Conservation (phyloP, 169 alveolate genomes). For the Eimeria acervulina region DNA sequence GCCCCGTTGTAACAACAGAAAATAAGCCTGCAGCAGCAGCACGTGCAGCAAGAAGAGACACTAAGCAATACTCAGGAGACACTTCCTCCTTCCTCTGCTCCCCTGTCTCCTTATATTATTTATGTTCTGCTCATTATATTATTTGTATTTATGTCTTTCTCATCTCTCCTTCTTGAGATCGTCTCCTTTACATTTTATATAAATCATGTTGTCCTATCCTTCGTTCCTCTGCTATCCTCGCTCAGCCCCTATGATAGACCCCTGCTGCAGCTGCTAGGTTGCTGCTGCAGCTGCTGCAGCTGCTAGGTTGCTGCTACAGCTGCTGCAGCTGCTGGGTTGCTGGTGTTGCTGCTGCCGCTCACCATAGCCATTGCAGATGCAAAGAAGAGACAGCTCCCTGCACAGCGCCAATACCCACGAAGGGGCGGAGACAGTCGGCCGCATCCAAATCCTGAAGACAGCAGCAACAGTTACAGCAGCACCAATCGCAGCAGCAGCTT, state of each 20-base stretch:
- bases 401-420: slow-evolving; percentile 9
- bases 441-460: slow-evolving; percentile 24
- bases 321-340: too few relatives aligned
- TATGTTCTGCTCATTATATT: background rate
- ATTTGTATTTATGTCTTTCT: background rate
- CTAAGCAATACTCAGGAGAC: background rate
- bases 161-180: background rate
- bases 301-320: too few relatives aligned
- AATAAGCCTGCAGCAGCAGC: slow-evolving; percentile 63
- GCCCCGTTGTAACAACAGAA: slow-evolving; percentile 52
- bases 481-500: background rate
- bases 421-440: slow-evolving; percentile 9
- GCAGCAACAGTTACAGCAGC: slow-evolving; percentile 39
- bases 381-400: slow-evolving; percentile 21
- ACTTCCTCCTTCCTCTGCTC: too few relatives aligned
- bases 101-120: too few relatives aligned
- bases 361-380: slow-evolving; percentile 43
- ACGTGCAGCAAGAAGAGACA: slow-evolving; percentile 3
- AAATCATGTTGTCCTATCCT: background rate
- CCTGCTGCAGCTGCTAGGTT: background rate
- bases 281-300: too few relatives aligned
- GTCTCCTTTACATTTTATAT: background rate
- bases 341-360: background rate
- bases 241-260: background rate
- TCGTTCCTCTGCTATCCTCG: background rate